Percentiles rank a stretch among this genome's conserved stretches.
Evolutionary conservation across 257 asterid genomes (phyloP).

Genomic region (Solanum neorickii): DNA sequence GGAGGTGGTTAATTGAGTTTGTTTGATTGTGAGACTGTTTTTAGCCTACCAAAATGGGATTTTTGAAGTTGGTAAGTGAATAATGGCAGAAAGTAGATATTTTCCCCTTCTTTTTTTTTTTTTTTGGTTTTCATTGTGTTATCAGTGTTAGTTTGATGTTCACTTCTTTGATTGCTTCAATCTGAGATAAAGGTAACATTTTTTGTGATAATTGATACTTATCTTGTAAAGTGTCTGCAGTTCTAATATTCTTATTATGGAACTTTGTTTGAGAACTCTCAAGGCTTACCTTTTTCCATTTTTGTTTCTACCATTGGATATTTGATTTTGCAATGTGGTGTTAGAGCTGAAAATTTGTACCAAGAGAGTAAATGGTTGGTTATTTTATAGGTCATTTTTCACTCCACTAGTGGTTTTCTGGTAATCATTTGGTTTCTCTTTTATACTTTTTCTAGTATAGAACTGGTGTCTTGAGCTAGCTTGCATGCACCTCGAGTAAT

Average conservation of each 20-base stretch:
- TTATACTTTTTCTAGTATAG: neutral
- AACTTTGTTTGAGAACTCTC: neutral
- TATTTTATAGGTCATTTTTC: neutral
- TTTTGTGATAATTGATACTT: conserved; percentile 13
- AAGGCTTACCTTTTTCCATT: too few species aligned
- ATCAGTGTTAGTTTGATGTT: conserved; percentile 3
- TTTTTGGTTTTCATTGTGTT: neutral
- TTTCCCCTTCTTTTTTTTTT: too few species aligned
- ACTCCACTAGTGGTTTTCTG: neutral
- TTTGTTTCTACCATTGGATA: too few species aligned
- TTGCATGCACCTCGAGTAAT: neutral
- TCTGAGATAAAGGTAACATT: conserved; percentile 30
- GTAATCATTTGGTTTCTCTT: neutral
- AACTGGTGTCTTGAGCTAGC: neutral
- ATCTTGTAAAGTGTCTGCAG: conserved; percentile 2
- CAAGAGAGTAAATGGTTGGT: neutral
- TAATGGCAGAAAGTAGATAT: neutral
- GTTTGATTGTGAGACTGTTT: neutral
- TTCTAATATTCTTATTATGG: neutral
- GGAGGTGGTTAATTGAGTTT: neutral
- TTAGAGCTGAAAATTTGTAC: neutral
- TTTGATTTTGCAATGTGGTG: too few species aligned
- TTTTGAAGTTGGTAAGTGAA: neutral
- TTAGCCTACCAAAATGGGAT: neutral
- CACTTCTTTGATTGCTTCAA: conserved; percentile 40